Conservation (phyloP, 129 eudicot genomes). For the Saposhnikovia divaricata region DNA sequence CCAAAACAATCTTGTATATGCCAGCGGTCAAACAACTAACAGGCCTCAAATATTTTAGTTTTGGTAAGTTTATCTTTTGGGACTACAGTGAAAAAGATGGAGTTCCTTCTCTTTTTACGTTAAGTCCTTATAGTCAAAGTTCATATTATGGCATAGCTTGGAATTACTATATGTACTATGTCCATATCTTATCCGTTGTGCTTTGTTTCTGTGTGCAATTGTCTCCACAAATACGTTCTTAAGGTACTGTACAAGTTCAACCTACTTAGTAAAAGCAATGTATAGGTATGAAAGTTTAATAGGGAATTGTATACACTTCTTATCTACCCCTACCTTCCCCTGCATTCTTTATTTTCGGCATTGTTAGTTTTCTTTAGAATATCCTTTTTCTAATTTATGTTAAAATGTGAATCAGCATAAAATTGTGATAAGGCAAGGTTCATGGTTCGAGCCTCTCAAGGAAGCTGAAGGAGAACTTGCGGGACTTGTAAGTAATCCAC, state of each 20-base stretch:
- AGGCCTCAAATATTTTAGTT: not conserved
- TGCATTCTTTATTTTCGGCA: not conserved
- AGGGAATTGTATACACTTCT: not conserved
- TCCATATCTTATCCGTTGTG: not conserved
- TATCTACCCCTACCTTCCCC: not conserved
- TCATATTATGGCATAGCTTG: not conserved
- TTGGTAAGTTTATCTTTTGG: not conserved
- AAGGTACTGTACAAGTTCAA: not conserved
- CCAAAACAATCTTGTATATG: not conserved
- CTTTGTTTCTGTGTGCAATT: not conserved
- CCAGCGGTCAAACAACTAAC: not conserved
- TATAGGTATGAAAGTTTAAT: not conserved
- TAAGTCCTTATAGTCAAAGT: not conserved
- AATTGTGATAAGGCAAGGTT: constrained; percentile 54
- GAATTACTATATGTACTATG: not conserved
- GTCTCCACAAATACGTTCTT: not conserved
- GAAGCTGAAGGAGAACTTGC: constrained; percentile 50
- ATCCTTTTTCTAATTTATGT: not conserved
- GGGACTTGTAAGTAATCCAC: constrained; percentile 95
- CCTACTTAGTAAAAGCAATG: not conserved
- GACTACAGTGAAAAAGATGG: not conserved
- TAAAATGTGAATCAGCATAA: constrained; percentile 41
- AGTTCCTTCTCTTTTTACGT: not conserved
- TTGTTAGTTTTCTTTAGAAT: not conserved
- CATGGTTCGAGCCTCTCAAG: constrained; percentile 82